These are phyloP conservation scores for Aphanomyces cochlioides DNA, from an alignment of 352 stramenopile species.

Conservation along the genomic window DNA sequence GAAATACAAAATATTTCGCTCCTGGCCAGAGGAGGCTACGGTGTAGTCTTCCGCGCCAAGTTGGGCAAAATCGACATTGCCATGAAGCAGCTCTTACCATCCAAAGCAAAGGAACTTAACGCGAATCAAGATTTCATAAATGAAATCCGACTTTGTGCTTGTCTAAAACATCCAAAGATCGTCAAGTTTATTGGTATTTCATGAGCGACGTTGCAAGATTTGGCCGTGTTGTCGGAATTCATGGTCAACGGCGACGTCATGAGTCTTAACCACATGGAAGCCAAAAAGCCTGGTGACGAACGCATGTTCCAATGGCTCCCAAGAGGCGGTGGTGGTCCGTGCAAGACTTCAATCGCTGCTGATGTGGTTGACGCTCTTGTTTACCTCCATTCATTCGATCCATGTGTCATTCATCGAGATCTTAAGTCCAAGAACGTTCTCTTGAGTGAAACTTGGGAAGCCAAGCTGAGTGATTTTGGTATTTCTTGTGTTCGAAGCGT, in stretches of 20 bases:
- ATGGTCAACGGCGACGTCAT: slow-evolving; percentile 68
- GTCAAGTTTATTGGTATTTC: slow-evolving; percentile 66
- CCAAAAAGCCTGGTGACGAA: slow-evolving; percentile 15
- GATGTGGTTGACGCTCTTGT: slow-evolving; percentile 50
- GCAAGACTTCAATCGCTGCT: slow-evolving; percentile 41
- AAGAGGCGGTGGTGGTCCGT: neutral
- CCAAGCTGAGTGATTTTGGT: slow-evolving; percentile 71
- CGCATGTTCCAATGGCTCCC: slow-evolving; percentile 33
- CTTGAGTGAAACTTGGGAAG: slow-evolving; percentile 48
- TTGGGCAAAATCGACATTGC: slow-evolving; percentile 67
- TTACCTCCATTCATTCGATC: slow-evolving; percentile 52
- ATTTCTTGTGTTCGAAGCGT: slow-evolving; percentile 46
- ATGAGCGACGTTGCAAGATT: slow-evolving; percentile 63
- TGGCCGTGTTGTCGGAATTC: slow-evolving; percentile 58
- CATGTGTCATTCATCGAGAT: slow-evolving; percentile 44
- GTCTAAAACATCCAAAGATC: slow-evolving; percentile 66
- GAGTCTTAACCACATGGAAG: slow-evolving; percentile 38
- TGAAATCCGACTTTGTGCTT: slow-evolving; percentile 57
- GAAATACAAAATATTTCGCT: slow-evolving; percentile 56
- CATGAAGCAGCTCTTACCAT: slow-evolving; percentile 55
- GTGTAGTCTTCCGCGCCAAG: slow-evolving; percentile 62
- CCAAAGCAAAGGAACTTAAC: slow-evolving; percentile 45
- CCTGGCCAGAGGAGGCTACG: slow-evolving; percentile 58
- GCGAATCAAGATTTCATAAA: slow-evolving; percentile 52
- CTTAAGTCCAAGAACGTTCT: slow-evolving; percentile 52